Base-by-base conservation (phyloP, 768 basidiomycete species). In the Naganishia antarctica region DNA sequence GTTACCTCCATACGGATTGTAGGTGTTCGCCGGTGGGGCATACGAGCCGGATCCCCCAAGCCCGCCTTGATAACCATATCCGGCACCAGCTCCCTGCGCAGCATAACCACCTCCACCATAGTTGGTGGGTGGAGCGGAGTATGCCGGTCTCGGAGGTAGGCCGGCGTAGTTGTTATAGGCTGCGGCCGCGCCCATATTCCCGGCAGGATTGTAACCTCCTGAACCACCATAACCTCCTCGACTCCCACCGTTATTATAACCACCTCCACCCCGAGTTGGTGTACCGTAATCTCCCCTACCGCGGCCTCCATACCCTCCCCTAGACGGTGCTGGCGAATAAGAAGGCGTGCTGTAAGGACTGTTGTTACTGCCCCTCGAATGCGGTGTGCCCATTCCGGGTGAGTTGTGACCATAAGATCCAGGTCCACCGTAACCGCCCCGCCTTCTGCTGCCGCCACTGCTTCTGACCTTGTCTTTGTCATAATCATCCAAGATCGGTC, bases 401-500 rank as follows among this genome's bases (percentile, higher is more conserved):
- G 49, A 50, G 41, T 69, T 69, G 53, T 77, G 67, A 1, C 76
- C 75, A 21, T 74, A 71, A 32, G 23, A 26, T 29, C 68, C 64
- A 47, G 71, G 64, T 37, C 70, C 63, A 31, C 70, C 60, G 58
- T 71, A 37, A n/a, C 71, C 66, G 25, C 71, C 69, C 29, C 69
- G 51, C 21, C 60, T 45, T 57, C 71, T 46, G 26, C 26, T 45
- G 28, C 64, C 63, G 21, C 65, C 68, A 21, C 66, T 44, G 25
- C 70, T 69, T 26, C 75, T 32, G 67, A 31, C 74, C 71, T 40
- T 69, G 60, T 26, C 81, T 79, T n/a, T 76, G 67, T 32, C 79
- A 75, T 80, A 79, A 2, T 85, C 75, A 12, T 83, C 84, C 41
- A 99, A 81, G 0, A 85, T 77, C 11, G 85, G 83, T 11, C 82